phyloP scores from a whole-genome alignment of 805 yeast genomes.

The Schwanniomyces vanrijiae region DNA sequence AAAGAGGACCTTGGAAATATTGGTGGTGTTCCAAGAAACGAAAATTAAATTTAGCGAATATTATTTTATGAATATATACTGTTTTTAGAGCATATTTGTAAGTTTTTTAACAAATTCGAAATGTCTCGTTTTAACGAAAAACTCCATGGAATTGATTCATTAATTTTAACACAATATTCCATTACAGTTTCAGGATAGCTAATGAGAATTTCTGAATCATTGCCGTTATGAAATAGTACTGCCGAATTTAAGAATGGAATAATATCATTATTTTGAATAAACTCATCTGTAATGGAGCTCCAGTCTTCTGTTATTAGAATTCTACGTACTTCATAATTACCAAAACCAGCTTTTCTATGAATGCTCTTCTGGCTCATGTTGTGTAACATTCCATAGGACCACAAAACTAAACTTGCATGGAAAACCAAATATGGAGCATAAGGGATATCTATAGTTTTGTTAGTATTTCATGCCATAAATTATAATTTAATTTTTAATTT shows the following conservation, averaged over 20 bases:
- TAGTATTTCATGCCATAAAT: not conserved
- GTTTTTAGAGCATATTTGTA: not conserved
- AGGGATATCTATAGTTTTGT: not conserved
- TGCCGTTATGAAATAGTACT: not conserved
- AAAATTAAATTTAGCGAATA: not conserved
- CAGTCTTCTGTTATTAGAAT: not conserved
- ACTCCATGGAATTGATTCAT: not conserved
- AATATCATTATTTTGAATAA: conserved; percentile 1
- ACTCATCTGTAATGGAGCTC: not conserved
- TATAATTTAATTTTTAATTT: not conserved
- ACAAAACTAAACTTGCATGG: not conserved
- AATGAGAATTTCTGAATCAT: not conserved
- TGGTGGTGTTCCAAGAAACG: not conserved
- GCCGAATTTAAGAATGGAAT: not conserved
- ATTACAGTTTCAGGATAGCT: not conserved
- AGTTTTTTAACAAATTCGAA: not conserved
- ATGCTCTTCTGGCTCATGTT: not conserved
- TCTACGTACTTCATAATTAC: not conserved
- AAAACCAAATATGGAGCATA: conserved; percentile 1
- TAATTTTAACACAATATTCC: not conserved
- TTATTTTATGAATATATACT: not conserved
- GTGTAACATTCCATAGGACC: conserved; percentile 1
- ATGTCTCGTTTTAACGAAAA: not conserved
- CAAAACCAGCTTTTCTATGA: not conserved
- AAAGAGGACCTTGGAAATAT: not conserved